Evolutionary conservation across 2,329 filamentous ascomycete species (phyloP).

Genomic region (Diplodia mutila): DNA sequence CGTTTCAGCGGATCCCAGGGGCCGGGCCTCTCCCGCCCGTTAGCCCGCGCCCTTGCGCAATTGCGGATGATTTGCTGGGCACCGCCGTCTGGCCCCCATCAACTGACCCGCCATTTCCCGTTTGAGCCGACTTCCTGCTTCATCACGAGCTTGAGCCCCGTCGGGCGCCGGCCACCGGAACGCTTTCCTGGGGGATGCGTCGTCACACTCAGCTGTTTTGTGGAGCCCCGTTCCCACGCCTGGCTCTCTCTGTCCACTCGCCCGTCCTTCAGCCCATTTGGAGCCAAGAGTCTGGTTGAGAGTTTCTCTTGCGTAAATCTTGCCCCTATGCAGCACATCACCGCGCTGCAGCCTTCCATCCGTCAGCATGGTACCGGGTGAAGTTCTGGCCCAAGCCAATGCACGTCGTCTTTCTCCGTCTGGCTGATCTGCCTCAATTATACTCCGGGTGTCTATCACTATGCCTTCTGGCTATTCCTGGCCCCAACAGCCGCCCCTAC

Average conservation of each 20-base stretch:
- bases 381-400: not conserved
- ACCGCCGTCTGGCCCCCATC: conserved; percentile 3
- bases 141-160: conserved; percentile 5
- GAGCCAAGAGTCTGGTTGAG: not conserved
- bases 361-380: conserved; percentile 5
- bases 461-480: not conserved
- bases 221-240: conserved; percentile 12
- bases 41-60: not conserved
- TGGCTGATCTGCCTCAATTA: conserved; percentile 10
- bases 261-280: not conserved
- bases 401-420: not conserved
- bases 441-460: not conserved
- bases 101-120: not conserved
- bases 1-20: not conserved
- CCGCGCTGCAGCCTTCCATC: not conserved
- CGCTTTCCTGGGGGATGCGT: conserved; percentile 9
- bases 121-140: not conserved
- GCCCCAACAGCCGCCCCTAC: not conserved
- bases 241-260: not conserved
- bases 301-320: conserved; percentile 10
- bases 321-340: not conserved
- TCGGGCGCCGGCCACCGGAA: not conserved
- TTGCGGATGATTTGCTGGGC: conserved; percentile 9
- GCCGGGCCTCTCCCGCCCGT: not conserved
- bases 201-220: not conserved